Evolutionary conservation across 179 eudicot species (phyloP).

Genomic region (Spergularia azorica): DNA sequence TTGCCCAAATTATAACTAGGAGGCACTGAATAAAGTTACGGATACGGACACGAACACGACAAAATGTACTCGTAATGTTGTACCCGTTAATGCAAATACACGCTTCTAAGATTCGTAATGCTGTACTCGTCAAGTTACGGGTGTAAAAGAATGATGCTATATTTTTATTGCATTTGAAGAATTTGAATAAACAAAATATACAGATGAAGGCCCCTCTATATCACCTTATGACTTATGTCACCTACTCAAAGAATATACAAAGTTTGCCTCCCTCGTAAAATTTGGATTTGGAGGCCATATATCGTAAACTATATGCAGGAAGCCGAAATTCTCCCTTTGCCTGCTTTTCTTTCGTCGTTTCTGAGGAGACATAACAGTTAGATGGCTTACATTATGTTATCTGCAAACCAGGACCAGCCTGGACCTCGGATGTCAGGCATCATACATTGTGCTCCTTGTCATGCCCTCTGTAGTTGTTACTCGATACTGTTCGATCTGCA

Average conservation of each 20-base stretch:
- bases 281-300: conserved; percentile 18
- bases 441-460: background rate
- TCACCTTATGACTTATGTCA: background rate
- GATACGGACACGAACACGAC: background rate
- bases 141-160: background rate
- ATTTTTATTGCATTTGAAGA: conserved; percentile 23
- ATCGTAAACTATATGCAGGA: background rate
- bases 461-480: background rate
- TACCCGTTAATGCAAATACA: no score
- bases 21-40: background rate
- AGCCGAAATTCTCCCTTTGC: background rate
- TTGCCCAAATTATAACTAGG: no score
- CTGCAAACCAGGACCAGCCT: conserved; percentile 2
- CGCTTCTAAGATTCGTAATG: no score
- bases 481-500: background rate
- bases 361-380: background rate
- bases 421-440: background rate
- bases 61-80: no score
- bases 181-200: conserved; percentile 21
- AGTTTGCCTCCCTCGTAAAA: conserved; percentile 24
- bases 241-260: conserved; percentile 26
- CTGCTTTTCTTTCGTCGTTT: background rate
- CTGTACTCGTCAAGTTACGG: background rate
- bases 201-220: background rate
- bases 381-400: background rate